Percentiles rank a stretch among this genome's conserved stretches.
Conservation (phyloP, 768 basidiomycete species). For the Macrolepiota albuminosa region DNA sequence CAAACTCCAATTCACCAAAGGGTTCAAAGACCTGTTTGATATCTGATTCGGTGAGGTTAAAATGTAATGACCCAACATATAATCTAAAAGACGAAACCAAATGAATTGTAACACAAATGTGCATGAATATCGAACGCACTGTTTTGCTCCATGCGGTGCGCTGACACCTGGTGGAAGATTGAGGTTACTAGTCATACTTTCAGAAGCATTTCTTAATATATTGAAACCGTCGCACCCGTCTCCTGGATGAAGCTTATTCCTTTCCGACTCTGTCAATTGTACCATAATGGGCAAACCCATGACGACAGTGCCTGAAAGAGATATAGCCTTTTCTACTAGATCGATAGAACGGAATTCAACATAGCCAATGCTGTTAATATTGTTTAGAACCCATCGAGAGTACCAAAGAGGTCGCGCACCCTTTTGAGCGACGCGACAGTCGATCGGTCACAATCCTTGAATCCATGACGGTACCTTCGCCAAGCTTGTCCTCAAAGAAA, state of each 20-base stretch:
- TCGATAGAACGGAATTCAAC: conserved; percentile 94
- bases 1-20: conserved; percentile 96
- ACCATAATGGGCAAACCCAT: conserved; percentile 98
- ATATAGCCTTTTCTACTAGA: conserved; percentile 85
- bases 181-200: conserved; percentile 48
- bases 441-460: conserved; percentile 95
- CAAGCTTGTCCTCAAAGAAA: conserved; percentile 97
- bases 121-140: conserved; percentile 42
- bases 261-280: conserved; percentile 94
- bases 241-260: conserved; percentile 84
- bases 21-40: conserved; percentile 99
- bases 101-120: background rate
- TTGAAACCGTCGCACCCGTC: conserved; percentile 59
- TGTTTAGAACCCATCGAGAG: background rate
- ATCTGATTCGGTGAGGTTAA: conserved; percentile 95
- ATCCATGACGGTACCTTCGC: conserved; percentile 91
- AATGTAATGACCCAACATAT: conserved; percentile 95
- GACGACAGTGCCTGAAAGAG: conserved; percentile 89
- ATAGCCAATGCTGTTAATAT: conserved; percentile 78
- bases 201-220: conserved; percentile 3
- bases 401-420: conserved; percentile 45
- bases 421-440: conserved; percentile 94
- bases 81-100: conserved; percentile 48
- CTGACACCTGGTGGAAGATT: conserved; percentile 83
- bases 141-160: conserved; percentile 78